These are phyloP conservation scores for Cetradonia linearis DNA, from an alignment of 495 filamentous ascomycete species.

Conservation along the genomic window DNA sequence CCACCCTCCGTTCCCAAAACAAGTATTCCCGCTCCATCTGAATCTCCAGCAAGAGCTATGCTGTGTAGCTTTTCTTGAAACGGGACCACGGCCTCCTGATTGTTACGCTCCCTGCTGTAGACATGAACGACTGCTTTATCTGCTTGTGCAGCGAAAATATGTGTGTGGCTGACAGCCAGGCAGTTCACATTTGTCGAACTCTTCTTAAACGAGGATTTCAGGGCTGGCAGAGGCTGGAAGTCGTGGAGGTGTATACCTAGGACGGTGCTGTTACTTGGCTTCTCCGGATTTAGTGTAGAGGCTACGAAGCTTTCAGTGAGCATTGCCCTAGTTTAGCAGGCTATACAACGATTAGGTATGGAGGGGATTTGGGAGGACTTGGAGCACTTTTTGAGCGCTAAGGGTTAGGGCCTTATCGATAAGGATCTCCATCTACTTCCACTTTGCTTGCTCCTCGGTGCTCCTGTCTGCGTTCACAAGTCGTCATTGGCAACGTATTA, in stretches of 20 bases:
- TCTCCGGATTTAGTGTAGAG: slow-evolving; percentile 54
- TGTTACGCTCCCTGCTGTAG: slow-evolving; percentile 71
- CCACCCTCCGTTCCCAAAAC: slow-evolving; percentile 80
- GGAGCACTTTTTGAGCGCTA: neutral
- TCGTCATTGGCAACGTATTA: too few species aligned
- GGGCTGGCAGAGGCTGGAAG: slow-evolving; percentile 59
- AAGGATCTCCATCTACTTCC: too few species aligned
- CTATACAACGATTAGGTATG: neutral
- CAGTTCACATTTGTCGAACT: slow-evolving; percentile 70
- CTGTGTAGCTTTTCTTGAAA: slow-evolving; percentile 78
- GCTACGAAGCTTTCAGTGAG: slow-evolving; percentile 74
- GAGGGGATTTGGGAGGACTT: neutral
- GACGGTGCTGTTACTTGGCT: slow-evolving; percentile 53
- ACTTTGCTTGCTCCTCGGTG: too few species aligned
- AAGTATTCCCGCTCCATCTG: slow-evolving; percentile 55
- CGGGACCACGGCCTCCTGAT: slow-evolving; percentile 74
- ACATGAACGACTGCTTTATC: slow-evolving; percentile 90
- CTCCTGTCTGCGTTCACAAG: too few species aligned
- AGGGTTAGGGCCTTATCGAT: neutral
- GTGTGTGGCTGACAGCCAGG: slow-evolving; percentile 68
- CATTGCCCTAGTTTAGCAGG: slow-evolving; percentile 37
- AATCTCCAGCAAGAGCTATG: slow-evolving; percentile 47
- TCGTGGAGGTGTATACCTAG: slow-evolving; percentile 75
- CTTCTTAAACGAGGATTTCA: slow-evolving; percentile 80
- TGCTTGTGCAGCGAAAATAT: slow-evolving; percentile 82